Percentiles rank a stretch among this genome's conserved stretches.
phyloP scores from a whole-genome alignment of 2,329 filamentous ascomycete genomes.

The Lasiodiplodia sp. region DNA sequence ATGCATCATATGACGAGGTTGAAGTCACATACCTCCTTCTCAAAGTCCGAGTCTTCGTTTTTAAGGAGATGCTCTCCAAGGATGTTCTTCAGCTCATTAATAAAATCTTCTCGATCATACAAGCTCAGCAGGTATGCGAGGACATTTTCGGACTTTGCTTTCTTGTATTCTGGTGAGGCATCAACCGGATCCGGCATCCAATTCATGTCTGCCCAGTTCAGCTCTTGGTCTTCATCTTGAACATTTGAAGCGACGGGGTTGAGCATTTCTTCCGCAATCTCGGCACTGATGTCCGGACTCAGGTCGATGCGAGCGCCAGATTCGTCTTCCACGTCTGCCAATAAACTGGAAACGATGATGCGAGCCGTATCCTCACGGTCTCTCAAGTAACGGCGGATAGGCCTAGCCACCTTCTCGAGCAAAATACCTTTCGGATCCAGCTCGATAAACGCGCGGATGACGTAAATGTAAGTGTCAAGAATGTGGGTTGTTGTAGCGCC shows the following conservation, averaged over 20 bases:
- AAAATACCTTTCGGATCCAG: conserved; percentile 81
- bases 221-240: conserved; percentile 63
- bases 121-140: conserved; percentile 89
- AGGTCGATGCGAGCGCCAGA: conserved; percentile 53
- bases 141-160: conserved; percentile 87
- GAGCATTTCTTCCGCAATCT: conserved; percentile 72
- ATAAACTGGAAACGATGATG: conserved; percentile 76
- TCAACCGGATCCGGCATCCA: conserved; percentile 95
- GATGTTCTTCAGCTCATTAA: conserved; percentile 90
- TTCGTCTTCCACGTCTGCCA: conserved; percentile 66
- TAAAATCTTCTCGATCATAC: conserved; percentile 91
- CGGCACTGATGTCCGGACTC: conserved; percentile 70
- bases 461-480: conserved; percentile 77
- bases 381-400: conserved; percentile 77
- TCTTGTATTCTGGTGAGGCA: conserved; percentile 87
- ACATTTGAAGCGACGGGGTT: conserved; percentile 65
- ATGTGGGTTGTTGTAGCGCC: conserved; percentile 80
- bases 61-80: conserved; percentile 80
- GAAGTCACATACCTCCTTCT: conserved; percentile 65
- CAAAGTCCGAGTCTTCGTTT: conserved; percentile 69
- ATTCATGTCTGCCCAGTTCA: conserved; percentile 90
- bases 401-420: conserved; percentile 75
- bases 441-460: conserved; percentile 78
- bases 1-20: background rate
- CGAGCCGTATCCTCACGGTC: conserved; percentile 79